Evolutionary conservation across 208 protist species (phyloP), one percentile per base, ranked within the genome.

Genomic region (Leishmania gerbilli): DNA sequence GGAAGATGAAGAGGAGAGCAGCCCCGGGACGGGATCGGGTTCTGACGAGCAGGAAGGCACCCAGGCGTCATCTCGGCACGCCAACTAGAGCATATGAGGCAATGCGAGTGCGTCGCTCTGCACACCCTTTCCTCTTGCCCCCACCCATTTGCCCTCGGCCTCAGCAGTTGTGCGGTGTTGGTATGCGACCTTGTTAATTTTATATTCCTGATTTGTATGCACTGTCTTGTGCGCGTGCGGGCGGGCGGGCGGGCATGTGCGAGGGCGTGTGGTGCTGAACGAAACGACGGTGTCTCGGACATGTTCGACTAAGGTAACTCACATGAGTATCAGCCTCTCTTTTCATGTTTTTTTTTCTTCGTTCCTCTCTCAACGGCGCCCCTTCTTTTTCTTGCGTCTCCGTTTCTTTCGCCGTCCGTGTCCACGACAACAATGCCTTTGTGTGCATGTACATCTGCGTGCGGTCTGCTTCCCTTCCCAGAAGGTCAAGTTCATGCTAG

Each of bases 1-100:
- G 9, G 79, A 84, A 24, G 82, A 75, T 7, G 74, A 74, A 11
- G 76, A 82, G 3, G 77, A 81, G 7, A 62, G 72, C 74, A 76
- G 42, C 56, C 13, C 49, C 34, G 80, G 11, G 71, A 82, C 79
- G 15, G 27, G 5, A 5, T 76, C 79, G 27, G 42, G 71, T 42
- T 67, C 74, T 51, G 79, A 62, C 21, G 64, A 80, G 17, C 60
- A 79, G 72, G 72, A 51, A 37, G 17, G 53, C 72, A 76, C 34
- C n/a, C 31, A 76, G 51, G 5, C 34, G 51, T 62, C 72, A 62
- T 62, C 51, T 37, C 47, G n/a, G 51, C 72, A 62, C 34, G 45
- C 24, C 37, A 37, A 45, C 69, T 51, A 45, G 24, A 37, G 13
- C 19, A 53, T 15, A 74, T 31, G 45, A 74, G 5, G 45, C 27